phyloP scores from a whole-genome alignment of 768 basidiomycete species.

The Panaeolus papilionaceus region DNA sequence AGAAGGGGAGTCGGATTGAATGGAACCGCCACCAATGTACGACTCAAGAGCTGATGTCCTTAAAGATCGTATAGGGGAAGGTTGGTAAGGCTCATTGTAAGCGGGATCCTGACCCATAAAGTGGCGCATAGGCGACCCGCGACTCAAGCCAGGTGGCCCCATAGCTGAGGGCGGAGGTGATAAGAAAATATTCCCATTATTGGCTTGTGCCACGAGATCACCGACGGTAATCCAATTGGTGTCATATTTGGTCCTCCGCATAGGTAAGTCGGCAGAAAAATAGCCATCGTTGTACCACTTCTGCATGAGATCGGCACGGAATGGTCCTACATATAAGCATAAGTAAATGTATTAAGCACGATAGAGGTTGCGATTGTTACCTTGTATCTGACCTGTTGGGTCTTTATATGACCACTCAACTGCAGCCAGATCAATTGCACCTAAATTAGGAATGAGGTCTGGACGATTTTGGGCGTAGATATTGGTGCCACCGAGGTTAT shows the following conservation, averaged over 20 bases:
- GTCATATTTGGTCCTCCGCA: constrained; percentile 82
- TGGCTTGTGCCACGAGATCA: constrained; percentile 57
- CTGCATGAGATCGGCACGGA: constrained; percentile 89
- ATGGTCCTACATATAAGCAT: constrained; percentile 67
- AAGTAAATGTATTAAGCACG: constrained; percentile 21
- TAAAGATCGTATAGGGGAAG: constrained; percentile 65
- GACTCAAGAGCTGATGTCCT: constrained; percentile 72
- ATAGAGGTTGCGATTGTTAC: constrained; percentile 40
- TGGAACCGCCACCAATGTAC: constrained; percentile 58
- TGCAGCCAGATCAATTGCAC: constrained; percentile 57
- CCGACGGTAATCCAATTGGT: constrained; percentile 70
- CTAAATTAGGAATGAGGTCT: constrained; percentile 46
- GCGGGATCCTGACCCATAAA: constrained; percentile 34
- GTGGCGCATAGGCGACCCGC: constrained; percentile 55
- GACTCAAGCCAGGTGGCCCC: constrained; percentile 60
- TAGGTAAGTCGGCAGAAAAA: constrained; percentile 81
- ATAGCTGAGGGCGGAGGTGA: constrained; percentile 46
- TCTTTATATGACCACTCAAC: constrained; percentile 94
- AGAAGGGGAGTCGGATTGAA: constrained; percentile 71
- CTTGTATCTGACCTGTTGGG: constrained; percentile 91
- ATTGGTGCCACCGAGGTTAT: constrained; percentile 9
- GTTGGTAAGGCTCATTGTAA: constrained; percentile 67
- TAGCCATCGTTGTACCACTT: constrained; percentile 94
- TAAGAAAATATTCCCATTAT: constrained; percentile 68
- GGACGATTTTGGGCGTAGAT: constrained; percentile 17